Percentiles rank a stretch among this genome's conserved stretches.
These are phyloP conservation scores for Blastocystis sp. DNA, from an alignment of 352 stramenopile species.

Conservation along the genomic window DNA sequence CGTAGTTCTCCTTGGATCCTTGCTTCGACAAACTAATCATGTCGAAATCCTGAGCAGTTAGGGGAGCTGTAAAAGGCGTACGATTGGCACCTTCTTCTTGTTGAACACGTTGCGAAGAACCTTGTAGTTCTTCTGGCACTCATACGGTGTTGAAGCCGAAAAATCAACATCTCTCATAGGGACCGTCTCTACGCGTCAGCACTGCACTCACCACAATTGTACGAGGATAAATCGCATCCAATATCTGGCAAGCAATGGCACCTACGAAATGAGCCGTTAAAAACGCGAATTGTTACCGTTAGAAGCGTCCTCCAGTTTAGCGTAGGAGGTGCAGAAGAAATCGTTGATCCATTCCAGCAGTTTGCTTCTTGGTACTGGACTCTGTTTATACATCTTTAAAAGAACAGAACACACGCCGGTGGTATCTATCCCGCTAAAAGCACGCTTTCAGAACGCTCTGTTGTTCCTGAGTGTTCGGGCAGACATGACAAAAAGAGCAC, in stretches of 20 bases:
- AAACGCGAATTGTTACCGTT: constrained; percentile 25
- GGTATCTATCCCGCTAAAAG: constrained; percentile 11
- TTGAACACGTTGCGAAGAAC: constrained; percentile 15
- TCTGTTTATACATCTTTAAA: constrained; percentile 32
- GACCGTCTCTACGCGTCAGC: constrained; percentile 6
- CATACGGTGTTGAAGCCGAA: constrained; percentile 48
- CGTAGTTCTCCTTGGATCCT: constrained; percentile 36
- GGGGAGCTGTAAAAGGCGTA: background rate
- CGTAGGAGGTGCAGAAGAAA: constrained; percentile 35
- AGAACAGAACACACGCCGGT: background rate
- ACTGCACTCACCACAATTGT: background rate
- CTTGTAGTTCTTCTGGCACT: constrained; percentile 62
- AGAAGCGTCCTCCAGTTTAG: constrained; percentile 38
- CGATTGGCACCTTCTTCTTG: constrained; percentile 51
- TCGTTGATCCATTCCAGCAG: constrained; percentile 63
- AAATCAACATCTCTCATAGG: constrained; percentile 64
- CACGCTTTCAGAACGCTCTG: background rate
- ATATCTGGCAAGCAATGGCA: constrained; percentile 56
- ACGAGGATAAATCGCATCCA: constrained; percentile 57
- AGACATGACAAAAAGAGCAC: background rate
- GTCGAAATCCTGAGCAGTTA: constrained; percentile 30
- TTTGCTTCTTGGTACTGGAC: constrained; percentile 17
- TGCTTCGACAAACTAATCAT: constrained; percentile 45
- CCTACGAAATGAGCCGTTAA: background rate
- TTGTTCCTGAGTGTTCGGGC: background rate